phyloP scores from a whole-genome alignment of 305 asterid genomes.

The Withania somnifera region DNA sequence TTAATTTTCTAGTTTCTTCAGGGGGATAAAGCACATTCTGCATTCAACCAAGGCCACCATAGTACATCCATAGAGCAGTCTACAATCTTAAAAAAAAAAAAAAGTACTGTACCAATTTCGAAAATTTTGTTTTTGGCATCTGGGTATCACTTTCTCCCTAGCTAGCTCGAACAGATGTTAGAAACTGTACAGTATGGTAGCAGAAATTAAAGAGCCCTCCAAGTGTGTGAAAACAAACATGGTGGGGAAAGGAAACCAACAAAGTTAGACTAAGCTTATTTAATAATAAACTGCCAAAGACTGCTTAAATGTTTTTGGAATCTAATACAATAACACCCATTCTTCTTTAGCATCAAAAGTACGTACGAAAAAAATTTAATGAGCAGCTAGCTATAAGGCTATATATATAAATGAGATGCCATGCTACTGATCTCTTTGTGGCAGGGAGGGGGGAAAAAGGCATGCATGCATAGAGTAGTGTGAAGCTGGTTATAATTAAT shows the following conservation, averaged over 20 bases:
- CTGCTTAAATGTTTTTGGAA: neutral
- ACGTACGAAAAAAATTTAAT: neutral
- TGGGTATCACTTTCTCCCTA: neutral
- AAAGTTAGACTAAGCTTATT: neutral
- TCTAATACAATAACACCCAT: slow-evolving; percentile 5
- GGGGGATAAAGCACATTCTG: neutral
- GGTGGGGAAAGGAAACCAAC: neutral
- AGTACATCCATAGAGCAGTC: neutral
- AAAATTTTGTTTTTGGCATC: neutral
- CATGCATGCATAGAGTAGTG: slow-evolving; percentile 2
- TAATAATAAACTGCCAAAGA: neutral
- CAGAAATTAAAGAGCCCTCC: neutral
- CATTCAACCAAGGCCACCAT: neutral
- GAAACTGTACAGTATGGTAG: neutral
- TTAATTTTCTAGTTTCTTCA: neutral
- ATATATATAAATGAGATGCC: neutral
- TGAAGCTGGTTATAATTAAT: neutral
- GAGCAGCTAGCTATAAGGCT: neutral
- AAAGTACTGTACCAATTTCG: slow-evolving; percentile 2
- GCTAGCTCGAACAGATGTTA: neutral
- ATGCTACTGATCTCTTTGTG: slow-evolving; percentile 8
- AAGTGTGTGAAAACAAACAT: neutral
- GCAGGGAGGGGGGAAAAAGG: neutral
- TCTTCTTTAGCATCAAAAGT: slow-evolving; percentile 3
- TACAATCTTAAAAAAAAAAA: neutral